Base-by-base conservation (phyloP, 1,139 yeast species). In the Yamadazyma taylorii region DNA sequence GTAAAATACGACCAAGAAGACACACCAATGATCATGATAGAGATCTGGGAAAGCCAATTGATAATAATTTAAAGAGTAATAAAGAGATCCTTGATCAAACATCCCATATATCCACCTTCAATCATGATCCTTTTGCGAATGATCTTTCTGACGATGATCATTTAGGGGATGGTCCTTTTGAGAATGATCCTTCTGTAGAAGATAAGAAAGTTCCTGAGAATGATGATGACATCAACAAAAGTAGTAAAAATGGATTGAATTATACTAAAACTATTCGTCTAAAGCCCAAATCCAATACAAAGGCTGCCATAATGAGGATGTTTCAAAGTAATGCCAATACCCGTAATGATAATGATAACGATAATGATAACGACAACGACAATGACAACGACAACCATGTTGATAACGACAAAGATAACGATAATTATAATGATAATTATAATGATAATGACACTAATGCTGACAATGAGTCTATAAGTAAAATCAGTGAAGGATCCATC, bases 401-500 rank as follows among this genome's bases (percentile, higher is more conserved):
- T 8, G 36, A 36, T 22, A 24, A 34, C 14, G 36, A 22, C 21
- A 4, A 23, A 15, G 21, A 25, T 15, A 24, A n/a, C n/a, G n/a
- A 11, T 13, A 42, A 41, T 12, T 34, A 37, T 24, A 38, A 34
- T 16, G 36, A 22, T 12, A 39, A 19, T 17, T 32, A 32, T 27
- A 28, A 38, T 8, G 36, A 36, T 22, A 24, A 34, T 12, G 36
- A 22, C 21, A 4, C 12, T 11, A 15, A 6, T 11, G 11, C 8
- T 21, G 14, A 23, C n/a, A 15, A 21, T n/a, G n/a, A n/a, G n/a
- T n/a, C n/a, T n/a, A n/a, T n/a, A 6, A 19, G 21, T 19, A 8
- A 19, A 5, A 19, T 19, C 21, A 41, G 45, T 27, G 42, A 37
- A 21, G 52, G 37, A 6, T 48, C 52, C 6, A 43, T 46, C 5